Evolutionary conservation across 768 basidiomycete species (phyloP), one percentile per base, ranked within the genome.

Genomic region (Aureoboletus auriporus): DNA sequence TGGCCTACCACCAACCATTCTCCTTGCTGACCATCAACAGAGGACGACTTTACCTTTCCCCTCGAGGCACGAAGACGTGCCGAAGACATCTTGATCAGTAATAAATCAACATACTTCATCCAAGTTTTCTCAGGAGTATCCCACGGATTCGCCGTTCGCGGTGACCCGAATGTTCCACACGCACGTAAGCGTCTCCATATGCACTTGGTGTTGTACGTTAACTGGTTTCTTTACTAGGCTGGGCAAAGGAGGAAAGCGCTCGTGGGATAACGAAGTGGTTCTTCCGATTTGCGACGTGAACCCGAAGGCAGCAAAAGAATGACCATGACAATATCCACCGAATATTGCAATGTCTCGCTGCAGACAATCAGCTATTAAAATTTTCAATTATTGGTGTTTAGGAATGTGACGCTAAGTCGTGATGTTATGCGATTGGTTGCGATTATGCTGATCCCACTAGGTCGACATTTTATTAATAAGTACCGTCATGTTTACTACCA

Each of bases 171-270:
- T 36, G 29, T 55, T 5, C 52, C 54, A 0, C 45, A 52, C 0
- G 49, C 50, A 39, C 50, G 65, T 62, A 41, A 53, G 62, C 52
- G 11, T 38, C 11, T 33, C 23, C 7, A 17, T 16, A 4, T 30
- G 16, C 14, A 7, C 26, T 30, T n/a, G 8, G 6, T 17, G 38
- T 29, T 10, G 10, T n/a, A 33, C 3, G 33, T 28, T 42, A 44
- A 44, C 23, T 36, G 31, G 20, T 4, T 12, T 34, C 14, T 37
- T 35, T 33, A 13, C 20, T 35, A 82, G 79, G 77, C 10, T 80
- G 78, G 78, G 76, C 77, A 1, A 80, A 80, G 54, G 80, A 82
- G 47, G 75, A 81, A 50, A 75, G 76, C 16, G 78, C 80, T 10
- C 68, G 71, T 1, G 73, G 75, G 16, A 67, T 79, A n/a, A 56